Evolutionary conservation across 345 rosid species (phyloP).

Genomic region (Ailanthus altissimus): DNA sequence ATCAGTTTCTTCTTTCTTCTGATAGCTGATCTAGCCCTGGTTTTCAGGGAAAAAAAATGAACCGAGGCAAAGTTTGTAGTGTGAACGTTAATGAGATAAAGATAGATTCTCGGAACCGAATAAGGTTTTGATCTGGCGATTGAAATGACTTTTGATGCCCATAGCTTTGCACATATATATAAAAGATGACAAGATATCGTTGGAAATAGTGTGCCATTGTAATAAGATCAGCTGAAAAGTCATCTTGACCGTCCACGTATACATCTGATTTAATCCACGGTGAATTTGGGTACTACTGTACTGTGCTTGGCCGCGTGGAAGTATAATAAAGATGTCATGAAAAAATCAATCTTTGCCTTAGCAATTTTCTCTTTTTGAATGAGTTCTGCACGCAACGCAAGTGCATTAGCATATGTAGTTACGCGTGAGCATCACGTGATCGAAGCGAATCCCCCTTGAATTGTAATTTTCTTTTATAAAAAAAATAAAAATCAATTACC

Average conservation of each 20-base stretch:
- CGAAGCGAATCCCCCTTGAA: neutral
- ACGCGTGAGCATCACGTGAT: slow-evolving; percentile 11
- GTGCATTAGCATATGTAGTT: neutral
- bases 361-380: neutral
- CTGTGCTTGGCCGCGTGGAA: neutral
- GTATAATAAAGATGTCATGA: no score
- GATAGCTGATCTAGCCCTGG: neutral
- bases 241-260: slow-evolving; percentile 18
- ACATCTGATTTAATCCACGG: neutral
- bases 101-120: neutral
- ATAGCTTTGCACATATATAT: neutral
- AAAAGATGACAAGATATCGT: neutral
- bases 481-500: no score
- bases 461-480: no score
- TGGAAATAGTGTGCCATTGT: neutral
- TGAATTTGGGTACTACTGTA: neutral
- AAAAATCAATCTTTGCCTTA: neutral
- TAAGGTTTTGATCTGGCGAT: neutral
- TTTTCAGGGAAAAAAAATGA: neutral
- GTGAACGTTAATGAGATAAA: neutral
- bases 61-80: neutral
- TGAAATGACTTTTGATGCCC: no score
- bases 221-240: neutral
- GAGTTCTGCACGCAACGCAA: slow-evolving; percentile 8
- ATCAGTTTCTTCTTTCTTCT: neutral